Conservation (phyloP, 345 rosid genomes). For the Anacardium occidentale region DNA sequence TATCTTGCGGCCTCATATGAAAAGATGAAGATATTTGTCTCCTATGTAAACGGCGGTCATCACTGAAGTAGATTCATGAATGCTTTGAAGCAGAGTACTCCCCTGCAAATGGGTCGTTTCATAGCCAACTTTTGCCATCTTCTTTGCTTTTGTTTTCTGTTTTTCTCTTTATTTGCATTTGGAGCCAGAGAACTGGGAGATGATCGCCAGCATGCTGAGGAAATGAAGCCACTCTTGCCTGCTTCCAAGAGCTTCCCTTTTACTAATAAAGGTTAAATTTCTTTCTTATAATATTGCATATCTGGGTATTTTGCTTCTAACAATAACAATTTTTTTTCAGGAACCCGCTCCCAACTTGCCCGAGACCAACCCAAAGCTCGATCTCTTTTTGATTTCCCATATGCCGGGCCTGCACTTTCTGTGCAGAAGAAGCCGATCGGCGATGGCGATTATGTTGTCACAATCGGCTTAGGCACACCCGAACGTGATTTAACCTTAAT, state of each 20-base stretch:
- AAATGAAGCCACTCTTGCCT: background rate
- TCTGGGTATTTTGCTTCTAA: no score
- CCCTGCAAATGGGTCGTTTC: background rate
- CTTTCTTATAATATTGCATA: no score
- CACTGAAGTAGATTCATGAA: background rate
- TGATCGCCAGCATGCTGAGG: background rate
- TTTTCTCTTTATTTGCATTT: background rate
- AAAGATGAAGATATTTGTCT: background rate
- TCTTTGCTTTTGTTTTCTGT: background rate
- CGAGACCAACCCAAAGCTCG: slow-evolving; percentile 21
- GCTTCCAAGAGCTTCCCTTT: background rate
- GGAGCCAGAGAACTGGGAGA: slow-evolving; percentile 6
- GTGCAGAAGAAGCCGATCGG: background rate
- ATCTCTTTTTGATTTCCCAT: background rate
- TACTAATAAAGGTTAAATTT: background rate
- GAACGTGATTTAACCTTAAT: slow-evolving; percentile 6
- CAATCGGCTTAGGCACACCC: slow-evolving; percentile 28
- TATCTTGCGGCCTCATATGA: background rate
- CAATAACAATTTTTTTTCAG: background rate
- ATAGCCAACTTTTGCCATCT: background rate
- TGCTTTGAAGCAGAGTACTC: background rate
- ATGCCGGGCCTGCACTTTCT: background rate
- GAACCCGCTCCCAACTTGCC: slow-evolving; percentile 18
- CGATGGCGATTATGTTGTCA: slow-evolving; percentile 8
- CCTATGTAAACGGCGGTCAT: no score